phyloP scores from a whole-genome alignment of 192 early-diverging fungal species.

The Radiomyces spectabilis region DNA sequence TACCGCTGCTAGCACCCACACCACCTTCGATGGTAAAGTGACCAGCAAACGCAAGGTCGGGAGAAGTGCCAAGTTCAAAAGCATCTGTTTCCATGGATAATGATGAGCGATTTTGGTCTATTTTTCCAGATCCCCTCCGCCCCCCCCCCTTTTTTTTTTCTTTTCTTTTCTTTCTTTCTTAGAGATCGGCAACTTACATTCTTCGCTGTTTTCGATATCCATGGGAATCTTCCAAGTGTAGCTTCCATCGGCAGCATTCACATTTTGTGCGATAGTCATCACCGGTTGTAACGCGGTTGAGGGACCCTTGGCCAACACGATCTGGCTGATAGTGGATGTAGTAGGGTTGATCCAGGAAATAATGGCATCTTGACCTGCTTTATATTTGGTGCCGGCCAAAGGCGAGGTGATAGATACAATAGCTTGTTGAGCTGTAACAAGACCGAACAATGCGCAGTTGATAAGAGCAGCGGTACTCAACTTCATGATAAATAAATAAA shows the following conservation, averaged over 20 bases:
- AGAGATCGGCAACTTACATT: too few relatives aligned
- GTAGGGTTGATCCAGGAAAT: constrained; percentile 16
- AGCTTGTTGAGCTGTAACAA: constrained; percentile 5
- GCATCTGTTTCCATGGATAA: too few relatives aligned
- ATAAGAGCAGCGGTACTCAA: constrained; percentile 16
- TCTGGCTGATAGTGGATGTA: constrained; percentile 11
- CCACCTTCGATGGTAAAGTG: constrained; percentile 19
- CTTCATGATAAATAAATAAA: constrained; percentile 17
- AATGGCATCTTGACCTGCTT: constrained; percentile 14
- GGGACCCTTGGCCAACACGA: constrained; percentile 14
- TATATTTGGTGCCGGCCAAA: constrained; percentile 1
- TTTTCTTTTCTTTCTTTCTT: too few relatives aligned
- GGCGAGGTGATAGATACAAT: constrained; percentile 19
- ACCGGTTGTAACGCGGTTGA: constrained; percentile 20
- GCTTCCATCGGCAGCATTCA: constrained; percentile 3
- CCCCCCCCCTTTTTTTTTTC: too few relatives aligned
- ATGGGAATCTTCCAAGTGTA: constrained; percentile 19
- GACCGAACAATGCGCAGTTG: constrained; percentile 11
- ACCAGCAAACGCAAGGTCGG: constrained; percentile 23
- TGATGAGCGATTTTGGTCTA: too few relatives aligned
- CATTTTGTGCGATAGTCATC: constrained; percentile 14
- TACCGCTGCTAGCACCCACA: constrained; percentile 5
- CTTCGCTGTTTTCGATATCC: constrained; percentile 13
- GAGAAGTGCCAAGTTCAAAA: constrained; percentile 22
- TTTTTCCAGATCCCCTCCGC: too few relatives aligned